These are phyloP conservation scores for Dillenia turbinata DNA, from an alignment of 164 flowering plant species.

Conservation along the genomic window DNA sequence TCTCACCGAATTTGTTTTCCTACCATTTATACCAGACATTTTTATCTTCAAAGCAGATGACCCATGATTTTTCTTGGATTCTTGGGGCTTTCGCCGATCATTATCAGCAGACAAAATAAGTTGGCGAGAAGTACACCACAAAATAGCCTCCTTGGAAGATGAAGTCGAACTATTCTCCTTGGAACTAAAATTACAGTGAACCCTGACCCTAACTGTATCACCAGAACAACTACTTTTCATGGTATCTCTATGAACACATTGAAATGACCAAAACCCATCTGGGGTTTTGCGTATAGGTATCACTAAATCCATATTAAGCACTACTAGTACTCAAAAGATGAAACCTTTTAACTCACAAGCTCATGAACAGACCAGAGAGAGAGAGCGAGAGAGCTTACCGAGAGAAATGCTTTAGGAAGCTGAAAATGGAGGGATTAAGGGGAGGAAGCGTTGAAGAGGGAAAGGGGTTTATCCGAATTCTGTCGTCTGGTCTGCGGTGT, in stretches of 20 bases:
- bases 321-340: too few relatives aligned
- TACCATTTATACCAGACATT: conserved; percentile 33
- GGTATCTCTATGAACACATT: conserved; percentile 11
- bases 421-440: too few relatives aligned
- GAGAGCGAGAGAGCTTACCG: too few relatives aligned
- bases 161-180: conserved; percentile 2
- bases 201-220: conserved; percentile 14
- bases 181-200: conserved; percentile 11
- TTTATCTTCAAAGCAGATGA: conserved; percentile 32
- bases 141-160: conserved; percentile 11
- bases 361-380: too few relatives aligned
- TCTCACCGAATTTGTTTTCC: conserved; percentile 14
- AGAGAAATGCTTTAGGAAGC: too few relatives aligned
- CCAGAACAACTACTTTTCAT: conserved; percentile 5
- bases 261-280: conserved; percentile 46
- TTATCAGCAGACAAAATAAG: conserved; percentile 18
- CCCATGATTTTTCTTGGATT: conserved; percentile 15
- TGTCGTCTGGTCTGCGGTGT: too few relatives aligned
- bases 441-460: too few relatives aligned
- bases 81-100: conserved; percentile 15
- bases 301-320: conserved; percentile 40
- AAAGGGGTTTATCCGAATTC: too few relatives aligned
- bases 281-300: conserved; percentile 38
- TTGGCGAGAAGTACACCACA: conserved; percentile 21
- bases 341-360: too few relatives aligned